Evolutionary conservation across 768 basidiomycete genomes (phyloP).

Genomic region (Mycena vulgaris): DNA sequence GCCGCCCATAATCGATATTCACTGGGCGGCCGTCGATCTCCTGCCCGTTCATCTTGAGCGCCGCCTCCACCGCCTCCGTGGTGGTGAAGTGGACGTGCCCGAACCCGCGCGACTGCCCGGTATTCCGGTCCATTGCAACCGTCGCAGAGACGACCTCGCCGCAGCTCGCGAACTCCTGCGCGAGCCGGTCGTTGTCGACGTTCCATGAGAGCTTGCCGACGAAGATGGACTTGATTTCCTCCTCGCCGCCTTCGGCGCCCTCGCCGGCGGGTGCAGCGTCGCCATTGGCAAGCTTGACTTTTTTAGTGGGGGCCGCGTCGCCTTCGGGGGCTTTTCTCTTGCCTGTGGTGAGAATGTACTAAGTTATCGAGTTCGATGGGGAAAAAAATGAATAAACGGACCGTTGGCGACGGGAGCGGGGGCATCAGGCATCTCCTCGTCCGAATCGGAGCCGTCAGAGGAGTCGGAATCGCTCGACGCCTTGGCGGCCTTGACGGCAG

Average conservation of each 20-base stretch:
- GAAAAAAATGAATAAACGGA: constrained; percentile 41
- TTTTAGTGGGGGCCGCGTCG: constrained; percentile 77
- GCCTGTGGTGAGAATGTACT: constrained; percentile 49
- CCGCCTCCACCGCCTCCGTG: constrained; percentile 81
- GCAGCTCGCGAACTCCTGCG: constrained; percentile 89
- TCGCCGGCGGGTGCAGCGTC: constrained; percentile 58
- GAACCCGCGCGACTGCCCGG: constrained; percentile 88
- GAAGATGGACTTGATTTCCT: constrained; percentile 82
- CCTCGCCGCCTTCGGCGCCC: constrained; percentile 53
- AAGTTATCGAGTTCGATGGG: not conserved
- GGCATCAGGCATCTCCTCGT: constrained; percentile 73
- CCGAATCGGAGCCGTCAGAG: constrained; percentile 64
- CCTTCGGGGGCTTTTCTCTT: constrained; percentile 89
- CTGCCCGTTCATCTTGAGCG: constrained; percentile 83
- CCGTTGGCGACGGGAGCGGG: constrained; percentile 55
- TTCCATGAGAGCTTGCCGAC: constrained; percentile 97
- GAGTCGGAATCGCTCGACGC: constrained; percentile 41
- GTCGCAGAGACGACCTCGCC: constrained; percentile 92
- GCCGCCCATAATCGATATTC: constrained; percentile 84
- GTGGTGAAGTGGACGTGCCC: constrained; percentile 87
- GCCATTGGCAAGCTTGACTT: constrained; percentile 81
- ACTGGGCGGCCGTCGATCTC: constrained; percentile 95
- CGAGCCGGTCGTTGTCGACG: constrained; percentile 96
- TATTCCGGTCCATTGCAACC: constrained; percentile 89
- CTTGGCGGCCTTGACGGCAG: constrained; percentile 16